phyloP scores from a whole-genome alignment of 2,329 filamentous ascomycete species.

The Talaromyces sp. region DNA sequence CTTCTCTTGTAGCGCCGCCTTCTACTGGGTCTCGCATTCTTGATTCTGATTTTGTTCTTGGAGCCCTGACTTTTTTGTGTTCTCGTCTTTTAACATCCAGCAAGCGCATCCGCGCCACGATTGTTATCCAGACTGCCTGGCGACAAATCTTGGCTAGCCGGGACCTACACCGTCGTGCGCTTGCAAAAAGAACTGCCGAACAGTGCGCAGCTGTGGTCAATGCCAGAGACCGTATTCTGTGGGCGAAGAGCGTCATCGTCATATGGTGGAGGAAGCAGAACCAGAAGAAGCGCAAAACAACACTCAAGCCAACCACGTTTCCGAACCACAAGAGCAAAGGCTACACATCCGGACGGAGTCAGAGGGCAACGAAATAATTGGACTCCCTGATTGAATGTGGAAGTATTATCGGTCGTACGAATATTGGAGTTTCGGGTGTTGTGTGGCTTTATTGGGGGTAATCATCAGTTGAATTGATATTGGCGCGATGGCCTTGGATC shows the following conservation, averaged over 20 bases:
- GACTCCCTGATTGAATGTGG: background rate
- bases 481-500: background rate
- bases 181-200: slow-evolving; percentile 22
- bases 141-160: slow-evolving; percentile 27
- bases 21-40: slow-evolving; percentile 40
- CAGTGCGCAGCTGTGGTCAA: slow-evolving; percentile 45
- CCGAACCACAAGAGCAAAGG: background rate
- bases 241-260: slow-evolving; percentile 28
- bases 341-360: background rate
- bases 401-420: background rate
- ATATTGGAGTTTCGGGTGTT: background rate
- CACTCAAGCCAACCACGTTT: background rate
- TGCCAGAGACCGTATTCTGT: slow-evolving; percentile 38
- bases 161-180: slow-evolving; percentile 15
- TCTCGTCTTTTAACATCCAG: slow-evolving; percentile 52
- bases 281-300: slow-evolving; percentile 12
- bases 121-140: slow-evolving; percentile 49
- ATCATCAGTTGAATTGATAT: background rate
- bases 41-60: slow-evolving; percentile 50
- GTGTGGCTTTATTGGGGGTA: background rate
- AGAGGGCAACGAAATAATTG: background rate
- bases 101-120: slow-evolving; percentile 46
- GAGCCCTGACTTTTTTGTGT: slow-evolving; percentile 55
- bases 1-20: slow-evolving; percentile 36
- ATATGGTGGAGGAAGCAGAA: slow-evolving; percentile 29